Evolutionary conservation across 495 filamentous ascomycete genomes (phyloP).

Genomic region (Annulohypoxylon bovei): DNA sequence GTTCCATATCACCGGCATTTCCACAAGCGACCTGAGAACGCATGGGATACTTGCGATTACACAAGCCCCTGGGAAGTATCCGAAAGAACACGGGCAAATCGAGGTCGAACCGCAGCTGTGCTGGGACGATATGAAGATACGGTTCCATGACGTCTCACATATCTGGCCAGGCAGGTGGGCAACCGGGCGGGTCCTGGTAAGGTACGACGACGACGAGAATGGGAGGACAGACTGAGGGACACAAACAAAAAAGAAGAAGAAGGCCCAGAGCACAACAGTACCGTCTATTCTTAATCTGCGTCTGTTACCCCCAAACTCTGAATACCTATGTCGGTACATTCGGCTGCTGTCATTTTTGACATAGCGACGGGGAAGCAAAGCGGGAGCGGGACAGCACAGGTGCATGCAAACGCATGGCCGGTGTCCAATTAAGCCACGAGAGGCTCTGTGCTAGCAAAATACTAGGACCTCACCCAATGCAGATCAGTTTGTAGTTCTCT

Average conservation of each 20-base stretch:
- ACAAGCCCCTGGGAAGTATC: constrained; percentile 17
- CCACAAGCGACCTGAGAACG: constrained; percentile 8
- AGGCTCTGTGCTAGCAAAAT: background rate
- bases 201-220: constrained; percentile 33
- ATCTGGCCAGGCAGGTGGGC: constrained; percentile 25
- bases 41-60: constrained; percentile 15
- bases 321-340: constrained; percentile 34
- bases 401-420: constrained; percentile 43
- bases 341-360: constrained; percentile 37
- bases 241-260: constrained; percentile 38
- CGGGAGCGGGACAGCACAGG: constrained; percentile 33
- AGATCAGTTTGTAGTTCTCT: background rate
- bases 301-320: constrained; percentile 11
- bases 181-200: constrained; percentile 34
- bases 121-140: constrained; percentile 23
- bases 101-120: constrained; percentile 14
- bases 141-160: constrained; percentile 37
- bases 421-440: constrained; percentile 11
- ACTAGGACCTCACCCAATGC: background rate
- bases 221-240: constrained; percentile 26
- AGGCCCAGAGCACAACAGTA: constrained; percentile 25
- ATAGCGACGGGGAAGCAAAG: constrained; percentile 23
- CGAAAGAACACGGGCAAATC: constrained; percentile 11
- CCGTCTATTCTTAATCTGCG: constrained; percentile 15
- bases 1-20: constrained; percentile 4